Base-by-base conservation (phyloP, 805 yeast genomes). In the Cyberlindnera amylophila region DNA sequence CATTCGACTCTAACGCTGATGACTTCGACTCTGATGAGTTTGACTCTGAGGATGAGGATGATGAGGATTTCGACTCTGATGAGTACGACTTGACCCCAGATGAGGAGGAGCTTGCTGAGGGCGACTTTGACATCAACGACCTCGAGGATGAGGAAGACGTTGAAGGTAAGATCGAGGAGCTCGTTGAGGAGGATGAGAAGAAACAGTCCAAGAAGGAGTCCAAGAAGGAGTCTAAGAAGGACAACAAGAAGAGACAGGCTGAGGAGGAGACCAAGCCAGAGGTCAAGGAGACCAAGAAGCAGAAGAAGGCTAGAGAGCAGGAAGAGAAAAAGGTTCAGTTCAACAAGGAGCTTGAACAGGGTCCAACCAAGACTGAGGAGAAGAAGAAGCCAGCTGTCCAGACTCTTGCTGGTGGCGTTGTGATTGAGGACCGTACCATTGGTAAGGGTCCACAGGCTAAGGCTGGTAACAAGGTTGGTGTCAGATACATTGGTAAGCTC, bases 401-500 rank as follows among this genome's bases (percentile, higher is more conserved):
- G 72, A 84, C 86, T 42, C 76, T 93, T 53, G 83, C 86, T 62
- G 98, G 98, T 58, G 98, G 97, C 63, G 88, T 93, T 56, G 71
- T 85, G 48, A 72, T 89, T 61, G 99, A 93, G 75, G 99, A 93
- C 74, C 84, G 95, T 69, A 81, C 83, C 49, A 66, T 74, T 46
- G 99, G 99, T 61, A 77, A 79, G 46, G 99, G 99, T 49, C 81
- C 87, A 57, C 72, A 74, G 51, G 96, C 95, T 63, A 90, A 89
- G 74, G 72, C 76, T 57, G 95, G 96, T 48, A 77, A 86, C 71
- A 87, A 78, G 65, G 96, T 93, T 53, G 95, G 96, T 64, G 90
- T 93, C 69, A 82, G 99, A 75, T 93, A 93, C 79, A 86, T 93
- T 57, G 99, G 99, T 65, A 95, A 93, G 75, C 81, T 93, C 67